These are phyloP conservation scores for Parsonsia alboflavescens DNA, from an alignment of 257 asterid species.

Conservation along the genomic window DNA sequence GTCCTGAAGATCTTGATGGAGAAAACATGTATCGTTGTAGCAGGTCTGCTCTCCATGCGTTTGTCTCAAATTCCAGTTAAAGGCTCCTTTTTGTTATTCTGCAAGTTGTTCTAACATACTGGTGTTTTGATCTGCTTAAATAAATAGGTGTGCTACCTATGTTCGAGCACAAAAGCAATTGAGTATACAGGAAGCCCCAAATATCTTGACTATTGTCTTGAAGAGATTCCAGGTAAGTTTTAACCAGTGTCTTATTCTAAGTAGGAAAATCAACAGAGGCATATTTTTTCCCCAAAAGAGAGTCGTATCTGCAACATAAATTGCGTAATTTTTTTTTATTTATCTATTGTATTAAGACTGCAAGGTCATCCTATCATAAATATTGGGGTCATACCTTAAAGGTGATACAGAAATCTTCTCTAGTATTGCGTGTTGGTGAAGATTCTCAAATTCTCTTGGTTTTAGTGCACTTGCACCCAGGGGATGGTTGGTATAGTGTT, in stretches of 20 bases:
- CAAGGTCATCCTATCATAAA: neutral
- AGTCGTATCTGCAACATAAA: neutral
- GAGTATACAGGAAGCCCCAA: slow-evolving; percentile 77
- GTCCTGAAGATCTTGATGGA: slow-evolving; percentile 82
- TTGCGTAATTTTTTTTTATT: too few species aligned
- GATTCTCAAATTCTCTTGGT: neutral
- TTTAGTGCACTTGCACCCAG: neutral
- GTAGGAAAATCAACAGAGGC: neutral
- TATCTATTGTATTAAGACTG: too few species aligned
- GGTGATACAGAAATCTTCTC: neutral
- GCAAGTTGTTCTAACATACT: neutral
- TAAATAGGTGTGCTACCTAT: slow-evolving; percentile 60
- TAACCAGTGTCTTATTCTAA: neutral
- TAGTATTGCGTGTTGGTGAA: neutral
- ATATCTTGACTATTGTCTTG: slow-evolving; percentile 78
- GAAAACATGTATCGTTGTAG: slow-evolving; percentile 84
- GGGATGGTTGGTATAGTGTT: neutral
- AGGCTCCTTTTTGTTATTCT: neutral
- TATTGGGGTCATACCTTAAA: neutral
- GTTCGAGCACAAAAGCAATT: slow-evolving; percentile 75
- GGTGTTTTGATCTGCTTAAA: slow-evolving; percentile 9
- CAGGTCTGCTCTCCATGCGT: slow-evolving; percentile 38
- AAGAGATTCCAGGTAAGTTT: slow-evolving; percentile 76
- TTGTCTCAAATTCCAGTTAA: neutral
- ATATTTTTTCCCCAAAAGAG: neutral